phyloP scores from a whole-genome alignment of 768 basidiomycete species.

The Flagelloscypha sp. region DNA sequence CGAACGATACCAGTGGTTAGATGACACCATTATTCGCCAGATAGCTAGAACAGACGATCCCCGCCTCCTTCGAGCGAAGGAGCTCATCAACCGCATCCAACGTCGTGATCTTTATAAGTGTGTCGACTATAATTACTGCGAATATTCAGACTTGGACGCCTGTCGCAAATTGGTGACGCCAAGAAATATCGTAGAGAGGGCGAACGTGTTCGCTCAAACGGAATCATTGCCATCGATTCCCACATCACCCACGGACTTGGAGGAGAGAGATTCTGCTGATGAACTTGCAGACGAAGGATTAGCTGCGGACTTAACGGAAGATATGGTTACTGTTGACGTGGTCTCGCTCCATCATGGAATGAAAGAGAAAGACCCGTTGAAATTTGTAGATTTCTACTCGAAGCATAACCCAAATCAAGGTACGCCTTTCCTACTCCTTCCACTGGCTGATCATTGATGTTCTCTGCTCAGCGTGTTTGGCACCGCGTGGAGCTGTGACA shows the following conservation, averaged over 20 bases:
- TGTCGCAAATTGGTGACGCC: constrained; percentile 26
- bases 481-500: too few species aligned
- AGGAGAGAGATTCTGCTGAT: constrained; percentile 23
- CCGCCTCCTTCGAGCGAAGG: constrained; percentile 46
- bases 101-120: constrained; percentile 58
- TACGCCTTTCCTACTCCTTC: constrained; percentile 17
- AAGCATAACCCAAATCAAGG: constrained; percentile 38
- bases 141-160: constrained; percentile 20
- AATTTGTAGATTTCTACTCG: constrained; percentile 44
- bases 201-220: too few species aligned
- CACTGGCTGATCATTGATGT: neutral
- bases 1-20: constrained; percentile 52
- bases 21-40: constrained; percentile 53
- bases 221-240: constrained; percentile 37
- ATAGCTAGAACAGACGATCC: constrained; percentile 50
- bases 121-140: constrained; percentile 57
- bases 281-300: constrained; percentile 9
- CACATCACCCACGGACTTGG: constrained; percentile 10
- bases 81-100: constrained; percentile 54
- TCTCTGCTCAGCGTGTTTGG: constrained; percentile 1
- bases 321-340: constrained; percentile 58
- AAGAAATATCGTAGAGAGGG: constrained; percentile 22
- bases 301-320: constrained; percentile 24
- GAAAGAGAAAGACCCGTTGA: constrained; percentile 37
- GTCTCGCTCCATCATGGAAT: constrained; percentile 72